These are phyloP conservation scores for Cavenderia fasciculata DNA, from an alignment of 78 protist genomes.

Conservation along the genomic window DNA sequence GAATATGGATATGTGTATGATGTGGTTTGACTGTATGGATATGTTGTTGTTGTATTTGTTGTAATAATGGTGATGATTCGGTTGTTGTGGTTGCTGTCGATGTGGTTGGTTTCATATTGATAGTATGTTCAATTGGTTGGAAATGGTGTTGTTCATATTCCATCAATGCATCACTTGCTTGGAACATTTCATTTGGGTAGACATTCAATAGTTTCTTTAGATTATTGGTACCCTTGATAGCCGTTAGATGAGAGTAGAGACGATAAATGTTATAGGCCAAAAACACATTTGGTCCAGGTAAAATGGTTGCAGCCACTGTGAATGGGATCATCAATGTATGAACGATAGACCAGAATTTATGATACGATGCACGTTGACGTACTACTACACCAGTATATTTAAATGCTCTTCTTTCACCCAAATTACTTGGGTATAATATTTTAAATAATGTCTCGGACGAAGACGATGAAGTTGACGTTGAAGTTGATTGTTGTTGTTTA, in stretches of 20 bases:
- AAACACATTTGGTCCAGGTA: constrained; percentile 67
- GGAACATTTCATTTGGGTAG: constrained; percentile 15
- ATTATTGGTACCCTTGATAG: constrained; percentile 36
- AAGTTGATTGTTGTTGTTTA: not conserved
- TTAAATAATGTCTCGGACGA: not conserved
- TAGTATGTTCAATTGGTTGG: not conserved
- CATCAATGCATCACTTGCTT: constrained; percentile 6
- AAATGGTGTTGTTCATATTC: not conserved
- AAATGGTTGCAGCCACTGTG: constrained; percentile 49
- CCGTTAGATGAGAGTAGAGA: constrained; percentile 38
- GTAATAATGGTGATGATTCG: not conserved
- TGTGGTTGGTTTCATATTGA: not conserved
- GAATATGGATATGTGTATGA: no score
- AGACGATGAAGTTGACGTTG: not conserved
- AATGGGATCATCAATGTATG: constrained; percentile 32
- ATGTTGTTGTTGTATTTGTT: not conserved
- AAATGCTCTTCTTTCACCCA: constrained; percentile 49
- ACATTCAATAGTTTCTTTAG: not conserved
- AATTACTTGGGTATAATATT: constrained; percentile 19
- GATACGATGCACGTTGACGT: constrained; percentile 17
- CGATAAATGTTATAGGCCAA: constrained; percentile 54
- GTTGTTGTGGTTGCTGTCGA: not conserved
- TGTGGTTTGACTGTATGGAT: no score
- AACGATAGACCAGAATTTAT: constrained; percentile 9
- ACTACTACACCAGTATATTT: constrained; percentile 29